A percentile compares a stretch with the other conserved stretches of the same genome.
Conservation (phyloP, 305 asterid species). For the Fraxinus ornus region DNA sequence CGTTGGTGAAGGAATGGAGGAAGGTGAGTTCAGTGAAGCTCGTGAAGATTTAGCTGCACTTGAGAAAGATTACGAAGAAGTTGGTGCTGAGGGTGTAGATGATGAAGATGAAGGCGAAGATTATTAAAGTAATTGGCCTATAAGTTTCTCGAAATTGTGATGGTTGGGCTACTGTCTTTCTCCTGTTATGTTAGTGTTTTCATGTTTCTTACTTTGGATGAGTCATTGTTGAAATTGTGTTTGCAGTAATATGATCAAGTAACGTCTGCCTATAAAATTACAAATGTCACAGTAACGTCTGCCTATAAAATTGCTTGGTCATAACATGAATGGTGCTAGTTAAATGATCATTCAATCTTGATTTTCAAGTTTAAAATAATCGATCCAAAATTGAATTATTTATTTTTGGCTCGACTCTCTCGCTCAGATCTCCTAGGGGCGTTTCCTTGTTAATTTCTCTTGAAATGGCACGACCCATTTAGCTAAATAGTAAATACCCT, state of each 20-base stretch:
- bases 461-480: neutral
- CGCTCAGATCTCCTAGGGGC: neutral
- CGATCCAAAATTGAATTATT: neutral
- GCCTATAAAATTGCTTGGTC: neutral
- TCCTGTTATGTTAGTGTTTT: slow-evolving; percentile 18
- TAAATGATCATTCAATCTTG: neutral
- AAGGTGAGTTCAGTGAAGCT: slow-evolving; percentile 22
- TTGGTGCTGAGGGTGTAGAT: slow-evolving; percentile 53
- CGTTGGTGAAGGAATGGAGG: slow-evolving; percentile 70
- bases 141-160: neutral
- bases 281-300: neutral
- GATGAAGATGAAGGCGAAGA: slow-evolving; percentile 53
- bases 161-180: slow-evolving; percentile 6
- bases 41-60: neutral
- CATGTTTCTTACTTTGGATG: neutral
- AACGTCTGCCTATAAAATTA: neutral
- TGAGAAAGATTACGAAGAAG: slow-evolving; percentile 36
- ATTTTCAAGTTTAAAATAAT: neutral
- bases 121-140: slow-evolving; percentile 27
- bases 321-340: neutral
- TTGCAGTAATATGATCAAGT: neutral
- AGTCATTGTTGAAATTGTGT: slow-evolving; percentile 6
- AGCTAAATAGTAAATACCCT: neutral
- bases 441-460: neutral
- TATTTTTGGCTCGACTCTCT: neutral